Evolutionary conservation across 306 rosid genomes (phyloP), one percentile per base, ranked within the genome.

Genomic region (Pterocarpus santalinus): DNA sequence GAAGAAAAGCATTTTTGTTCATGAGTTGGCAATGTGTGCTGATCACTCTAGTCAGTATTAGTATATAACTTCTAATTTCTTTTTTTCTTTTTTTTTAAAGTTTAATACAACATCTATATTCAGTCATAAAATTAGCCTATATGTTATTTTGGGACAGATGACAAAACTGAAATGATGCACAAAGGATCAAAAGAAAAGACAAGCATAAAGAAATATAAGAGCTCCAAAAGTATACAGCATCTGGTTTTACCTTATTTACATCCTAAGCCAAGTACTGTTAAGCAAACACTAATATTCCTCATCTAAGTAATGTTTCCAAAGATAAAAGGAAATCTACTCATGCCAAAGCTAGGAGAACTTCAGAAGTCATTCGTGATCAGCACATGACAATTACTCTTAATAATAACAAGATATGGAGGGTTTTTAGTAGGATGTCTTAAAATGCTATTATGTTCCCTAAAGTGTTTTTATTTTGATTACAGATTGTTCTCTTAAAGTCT

Each of bases 311-410:
- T 36, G 52, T 68, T 76, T 30, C 16, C 38, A 68, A 46, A 71
- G 41, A 14, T 38, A 17, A 70, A 60, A 61, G 2, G 12, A 17
- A 71, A 15, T n/a, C 4, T n/a, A 34, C 63, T 34, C 64, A 69
- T 33, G 69, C 17, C 51, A 46, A 65, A 69, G 53, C 78, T 53
- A 36, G 57, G 53, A 58, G 41, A 41, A 75, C 38, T 68, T 39
- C 83, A 51, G 51, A 68, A 61, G 67, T 8, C 62, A 71, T 13
- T 38, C 2, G 60, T 58, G 30, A 76, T 71, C 61, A 28, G 47
- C 68, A 78, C 55, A 58, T 9, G 62, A 77, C 65, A 79, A 79
- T 61, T 17, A 69, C 67, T 82, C 75, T 63, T 62, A 77, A 77
- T 36, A 44, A 71, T 74, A 82, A 33, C 73, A 14, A 71, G 76